These are phyloP conservation scores for Taphrina pruni DNA, from an alignment of 1,139 yeast species.

Conservation along the genomic window DNA sequence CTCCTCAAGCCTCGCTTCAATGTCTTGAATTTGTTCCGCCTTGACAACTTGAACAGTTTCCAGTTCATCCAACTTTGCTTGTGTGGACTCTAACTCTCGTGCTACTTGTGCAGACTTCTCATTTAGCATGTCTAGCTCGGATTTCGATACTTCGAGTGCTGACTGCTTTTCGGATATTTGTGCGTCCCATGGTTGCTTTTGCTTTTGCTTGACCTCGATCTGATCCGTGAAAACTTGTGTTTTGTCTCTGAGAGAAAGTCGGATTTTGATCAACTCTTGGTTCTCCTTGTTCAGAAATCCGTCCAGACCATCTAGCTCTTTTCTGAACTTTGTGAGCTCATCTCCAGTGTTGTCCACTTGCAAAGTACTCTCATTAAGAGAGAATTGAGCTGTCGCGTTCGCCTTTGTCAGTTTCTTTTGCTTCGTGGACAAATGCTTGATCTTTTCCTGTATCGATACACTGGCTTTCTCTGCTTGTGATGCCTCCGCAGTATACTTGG, in stretches of 20 bases:
- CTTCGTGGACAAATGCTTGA: conserved; percentile 66
- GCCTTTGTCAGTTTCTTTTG: conserved; percentile 66
- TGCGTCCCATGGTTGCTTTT: conserved; percentile 84
- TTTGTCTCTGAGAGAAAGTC: conserved; percentile 71
- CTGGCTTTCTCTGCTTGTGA: conserved; percentile 55
- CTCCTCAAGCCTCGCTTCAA: conserved; percentile 7
- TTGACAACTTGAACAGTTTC: conserved; percentile 65
- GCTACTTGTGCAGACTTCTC: conserved; percentile 58
- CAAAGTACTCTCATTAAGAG: conserved; percentile 56
- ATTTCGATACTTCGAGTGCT: conserved; percentile 66
- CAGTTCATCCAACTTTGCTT: conserved; percentile 58
- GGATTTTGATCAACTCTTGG: conserved; percentile 63
- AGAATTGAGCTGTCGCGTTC: conserved; percentile 53
- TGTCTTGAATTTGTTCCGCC: conserved; percentile 58
- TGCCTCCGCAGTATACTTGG: conserved; percentile 44
- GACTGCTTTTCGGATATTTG: conserved; percentile 70
- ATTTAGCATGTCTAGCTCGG: conserved; percentile 67
- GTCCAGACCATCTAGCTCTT: conserved; percentile 55
- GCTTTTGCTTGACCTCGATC: conserved; percentile 66
- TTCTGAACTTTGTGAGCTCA: conserved; percentile 54
- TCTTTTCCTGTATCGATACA: conserved; percentile 76
- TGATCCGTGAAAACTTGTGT: conserved; percentile 69
- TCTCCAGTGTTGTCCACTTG: conserved; percentile 59
- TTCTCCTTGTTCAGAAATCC: conserved; percentile 62
- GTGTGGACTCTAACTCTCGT: conserved; percentile 54